A percentile compares a stretch with the other conserved stretches of the same genome.
These are phyloP conservation scores for Tuber microsphaerosporum DNA, from an alignment of 495 filamentous ascomycete genomes.

Conservation along the genomic window DNA sequence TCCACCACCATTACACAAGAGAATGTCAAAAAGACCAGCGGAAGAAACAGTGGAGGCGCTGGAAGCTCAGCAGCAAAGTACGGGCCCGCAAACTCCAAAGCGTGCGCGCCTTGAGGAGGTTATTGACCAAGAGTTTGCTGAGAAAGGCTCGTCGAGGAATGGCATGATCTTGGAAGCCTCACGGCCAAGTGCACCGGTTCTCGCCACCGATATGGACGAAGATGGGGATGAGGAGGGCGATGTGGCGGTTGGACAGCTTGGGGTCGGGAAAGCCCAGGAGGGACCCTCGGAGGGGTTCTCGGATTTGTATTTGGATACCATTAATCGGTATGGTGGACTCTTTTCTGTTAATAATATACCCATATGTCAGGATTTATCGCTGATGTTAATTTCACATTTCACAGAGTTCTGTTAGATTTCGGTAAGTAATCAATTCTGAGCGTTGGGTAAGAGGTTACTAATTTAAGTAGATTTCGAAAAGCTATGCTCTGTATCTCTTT, in stretches of 20 bases:
- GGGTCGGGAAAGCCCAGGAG: slow-evolving; percentile 47
- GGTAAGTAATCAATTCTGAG: slow-evolving; percentile 12
- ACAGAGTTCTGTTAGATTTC: slow-evolving; percentile 30
- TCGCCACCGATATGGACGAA: slow-evolving; percentile 27
- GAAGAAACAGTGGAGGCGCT: slow-evolving; percentile 25
- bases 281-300: slow-evolving; percentile 82
- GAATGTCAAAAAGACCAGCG: slow-evolving; percentile 35
- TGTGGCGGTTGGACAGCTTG: slow-evolving; percentile 27
- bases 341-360: background rate
- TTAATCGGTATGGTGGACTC: slow-evolving; percentile 56
- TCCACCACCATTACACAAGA: slow-evolving; percentile 1
- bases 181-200: slow-evolving; percentile 23
- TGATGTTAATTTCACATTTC: slow-evolving; percentile 9
- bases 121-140: slow-evolving; percentile 25
- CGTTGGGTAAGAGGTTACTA: background rate
- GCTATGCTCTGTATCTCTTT: slow-evolving; percentile 87
- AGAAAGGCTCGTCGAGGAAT: slow-evolving; percentile 10
- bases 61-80: slow-evolving; percentile 17
- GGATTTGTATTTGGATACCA: slow-evolving; percentile 96
- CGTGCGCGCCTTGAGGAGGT: slow-evolving; percentile 36
- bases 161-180: slow-evolving; percentile 32
- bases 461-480: slow-evolving; percentile 93
- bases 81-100: slow-evolving; percentile 31
- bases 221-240: slow-evolving; percentile 45
- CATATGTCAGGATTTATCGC: background rate